Percentiles rank a stretch among this genome's conserved stretches.
These are phyloP conservation scores for Monosporascus sp. DNA, from an alignment of 2,329 filamentous ascomycete genomes.

Conservation along the genomic window DNA sequence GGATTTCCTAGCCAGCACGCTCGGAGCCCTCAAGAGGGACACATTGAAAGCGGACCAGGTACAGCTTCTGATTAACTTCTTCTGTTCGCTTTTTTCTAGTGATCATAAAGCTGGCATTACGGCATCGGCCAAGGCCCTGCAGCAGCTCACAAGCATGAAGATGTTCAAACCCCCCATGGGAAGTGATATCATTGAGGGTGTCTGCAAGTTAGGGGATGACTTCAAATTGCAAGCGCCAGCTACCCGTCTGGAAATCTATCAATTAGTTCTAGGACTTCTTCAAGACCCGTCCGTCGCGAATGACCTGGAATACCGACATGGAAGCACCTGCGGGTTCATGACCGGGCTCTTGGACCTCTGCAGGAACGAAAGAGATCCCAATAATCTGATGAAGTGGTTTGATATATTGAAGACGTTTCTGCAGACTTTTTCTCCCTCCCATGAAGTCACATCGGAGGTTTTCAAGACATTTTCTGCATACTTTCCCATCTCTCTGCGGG, in stretches of 20 bases:
- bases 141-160: constrained; percentile 43
- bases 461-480: constrained; percentile 55
- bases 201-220: constrained; percentile 50
- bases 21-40: constrained; percentile 41
- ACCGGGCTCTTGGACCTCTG: constrained; percentile 46
- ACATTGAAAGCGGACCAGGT: constrained; percentile 47
- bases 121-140: constrained; percentile 48
- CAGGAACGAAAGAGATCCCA: constrained; percentile 50
- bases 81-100: constrained; percentile 53
- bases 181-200: constrained; percentile 42
- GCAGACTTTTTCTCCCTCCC: constrained; percentile 37
- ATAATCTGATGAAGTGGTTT: constrained; percentile 55
- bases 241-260: constrained; percentile 48
- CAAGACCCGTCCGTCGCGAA: constrained; percentile 35
- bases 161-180: constrained; percentile 45
- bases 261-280: constrained; percentile 41
- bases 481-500: constrained; percentile 54
- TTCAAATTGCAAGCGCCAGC: constrained; percentile 48
- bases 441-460: constrained; percentile 42
- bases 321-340: constrained; percentile 41
- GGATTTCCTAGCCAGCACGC: constrained; percentile 50
- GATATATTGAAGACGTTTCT: constrained; percentile 42
- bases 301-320: constrained; percentile 41
- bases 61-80: constrained; percentile 47
- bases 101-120: constrained; percentile 56